Percentiles rank a stretch among this genome's conserved stretches.
Evolutionary conservation across 176 grass and related monocot species (phyloP).

Genomic region (Zoysia pacifica): DNA sequence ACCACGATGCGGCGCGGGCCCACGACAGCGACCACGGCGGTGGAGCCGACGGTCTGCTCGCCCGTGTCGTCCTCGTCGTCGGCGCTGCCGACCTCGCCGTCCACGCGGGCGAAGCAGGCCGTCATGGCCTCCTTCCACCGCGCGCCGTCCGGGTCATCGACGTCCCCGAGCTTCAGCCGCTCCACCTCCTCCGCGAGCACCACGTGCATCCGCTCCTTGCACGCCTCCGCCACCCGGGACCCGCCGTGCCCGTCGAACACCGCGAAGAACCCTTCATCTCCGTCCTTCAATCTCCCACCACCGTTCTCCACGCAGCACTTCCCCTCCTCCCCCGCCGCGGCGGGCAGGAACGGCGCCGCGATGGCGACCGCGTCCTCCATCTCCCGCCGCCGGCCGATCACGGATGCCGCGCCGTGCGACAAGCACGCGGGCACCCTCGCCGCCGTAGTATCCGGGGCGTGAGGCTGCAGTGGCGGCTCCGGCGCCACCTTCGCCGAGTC

Average conservation of each 20-base stretch:
- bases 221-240: conserved; percentile 48
- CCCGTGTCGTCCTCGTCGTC: not conserved
- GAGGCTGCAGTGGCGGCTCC: not conserved
- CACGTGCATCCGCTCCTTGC: conserved; percentile 59
- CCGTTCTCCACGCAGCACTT: too few relatives aligned
- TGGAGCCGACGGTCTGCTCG: conserved; percentile 48
- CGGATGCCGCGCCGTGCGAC: conserved; percentile 43
- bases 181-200: conserved; percentile 79
- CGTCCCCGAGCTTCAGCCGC: not conserved
- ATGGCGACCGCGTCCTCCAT: conserved; percentile 67
- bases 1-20: conserved; percentile 58
- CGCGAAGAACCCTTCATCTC: conserved; percentile 42
- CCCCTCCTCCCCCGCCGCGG: not conserved
- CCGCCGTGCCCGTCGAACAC: conserved; percentile 72
- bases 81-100: conserved; percentile 46
- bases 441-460: fast-evolving
- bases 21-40: conserved; percentile 58
- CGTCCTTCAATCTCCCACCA: not conserved
- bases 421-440: not conserved
- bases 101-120: conserved; percentile 65
- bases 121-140: conserved; percentile 57
- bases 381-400: conserved; percentile 46
- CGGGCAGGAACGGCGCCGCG: conserved; percentile 7
- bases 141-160: not conserved
- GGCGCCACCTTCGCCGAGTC: conserved; percentile 24